These are phyloP conservation scores for Psilocybe cubensis DNA, from an alignment of 768 basidiomycete species.

Conservation along the genomic window DNA sequence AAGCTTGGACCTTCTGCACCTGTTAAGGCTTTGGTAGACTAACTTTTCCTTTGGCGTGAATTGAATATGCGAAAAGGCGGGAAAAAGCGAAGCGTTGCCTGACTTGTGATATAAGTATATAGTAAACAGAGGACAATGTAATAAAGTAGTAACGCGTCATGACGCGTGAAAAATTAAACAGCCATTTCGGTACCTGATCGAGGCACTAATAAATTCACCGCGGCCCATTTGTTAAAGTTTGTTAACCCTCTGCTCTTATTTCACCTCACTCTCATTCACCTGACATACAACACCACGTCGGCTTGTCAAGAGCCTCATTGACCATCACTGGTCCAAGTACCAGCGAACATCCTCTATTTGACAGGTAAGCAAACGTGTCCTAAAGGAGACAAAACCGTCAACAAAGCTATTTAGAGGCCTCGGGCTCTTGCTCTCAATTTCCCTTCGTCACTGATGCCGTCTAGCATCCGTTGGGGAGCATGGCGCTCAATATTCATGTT, in stretches of 20 bases:
- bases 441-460: slow-evolving; percentile 23
- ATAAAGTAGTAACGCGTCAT: too few species aligned
- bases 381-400: slow-evolving; percentile 8
- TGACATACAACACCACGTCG: background rate
- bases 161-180: background rate
- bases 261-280: background rate
- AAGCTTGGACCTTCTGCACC: too few species aligned
- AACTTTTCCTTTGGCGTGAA: too few species aligned
- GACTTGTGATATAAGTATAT: too few species aligned
- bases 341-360: background rate
- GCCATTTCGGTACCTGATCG: background rate
- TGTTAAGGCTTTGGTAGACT: too few species aligned
- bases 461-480: slow-evolving; percentile 55
- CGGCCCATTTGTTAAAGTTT: too few species aligned
- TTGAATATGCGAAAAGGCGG: too few species aligned
- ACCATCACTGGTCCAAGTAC: background rate
- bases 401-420: background rate
- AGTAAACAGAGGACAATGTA: too few species aligned
- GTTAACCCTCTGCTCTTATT: background rate
- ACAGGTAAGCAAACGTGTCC: slow-evolving; percentile 12
- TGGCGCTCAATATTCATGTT: slow-evolving; percentile 58
- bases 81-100: too few species aligned
- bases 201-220: too few species aligned
- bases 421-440: background rate
- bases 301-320: background rate